Evolutionary conservation across 148 eudicot species (phyloP).

Genomic region (Cornus suecica): DNA sequence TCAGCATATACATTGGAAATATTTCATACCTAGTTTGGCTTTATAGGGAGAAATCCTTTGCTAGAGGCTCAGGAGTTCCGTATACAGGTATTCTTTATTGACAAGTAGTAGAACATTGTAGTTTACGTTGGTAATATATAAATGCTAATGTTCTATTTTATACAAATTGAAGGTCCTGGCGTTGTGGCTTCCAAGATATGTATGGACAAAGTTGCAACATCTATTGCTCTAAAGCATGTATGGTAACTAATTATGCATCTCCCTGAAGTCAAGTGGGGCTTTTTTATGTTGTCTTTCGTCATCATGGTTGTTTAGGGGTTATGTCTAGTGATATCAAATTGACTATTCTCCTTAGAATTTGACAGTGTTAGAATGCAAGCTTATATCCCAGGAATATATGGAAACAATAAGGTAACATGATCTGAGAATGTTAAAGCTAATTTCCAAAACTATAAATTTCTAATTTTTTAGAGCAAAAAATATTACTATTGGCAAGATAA

Average conservation of each 20-base stretch:
- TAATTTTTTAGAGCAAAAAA: too few species aligned
- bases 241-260: constrained; percentile 13
- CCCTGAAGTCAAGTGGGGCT: constrained; percentile 6
- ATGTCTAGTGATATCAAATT: neutral
- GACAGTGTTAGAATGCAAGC: too few species aligned
- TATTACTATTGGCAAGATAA: neutral
- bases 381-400: too few species aligned
- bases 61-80: constrained; percentile 69
- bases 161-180: constrained; percentile 70
- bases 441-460: too few species aligned
- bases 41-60: constrained; percentile 24
- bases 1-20: neutral
- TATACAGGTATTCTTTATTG: constrained; percentile 54
- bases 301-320: neutral
- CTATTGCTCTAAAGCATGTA: constrained; percentile 75
- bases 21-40: neutral
- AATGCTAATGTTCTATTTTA: constrained; percentile 12
- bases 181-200: constrained; percentile 67
- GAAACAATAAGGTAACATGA: too few species aligned
- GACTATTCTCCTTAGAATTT: too few species aligned
- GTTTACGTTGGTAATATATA: neutral
- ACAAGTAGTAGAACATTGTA: neutral
- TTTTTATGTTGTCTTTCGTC: neutral
- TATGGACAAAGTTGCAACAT: constrained; percentile 93
- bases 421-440: too few species aligned